Evolutionary conservation across 108 stramenopile genomes (phyloP), one percentile per base, ranked within the genome.

Genomic region (Stephanodiscus triporus): DNA sequence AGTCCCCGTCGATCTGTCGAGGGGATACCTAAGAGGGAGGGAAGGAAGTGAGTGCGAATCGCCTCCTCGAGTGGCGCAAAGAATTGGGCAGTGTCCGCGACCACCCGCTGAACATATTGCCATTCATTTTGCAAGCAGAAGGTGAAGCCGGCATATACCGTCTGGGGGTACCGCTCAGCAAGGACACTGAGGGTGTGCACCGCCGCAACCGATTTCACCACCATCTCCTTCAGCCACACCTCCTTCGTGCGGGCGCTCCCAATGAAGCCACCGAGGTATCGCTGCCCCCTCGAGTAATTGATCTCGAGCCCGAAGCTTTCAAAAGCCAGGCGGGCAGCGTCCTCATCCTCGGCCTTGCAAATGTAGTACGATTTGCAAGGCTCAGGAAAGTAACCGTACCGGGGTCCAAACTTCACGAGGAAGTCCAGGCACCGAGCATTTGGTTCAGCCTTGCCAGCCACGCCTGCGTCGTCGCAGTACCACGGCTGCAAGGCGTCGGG

Each of bases 401-500:
- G 9, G 2, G 29, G 57, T 3, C 57, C 57, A 20, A 53, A 22
- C 20, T 53, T 26, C 19, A 22, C 20, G 5, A 53, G 51, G 51
- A 53, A 53, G 20, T 30, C 29, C 0, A 58, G 57, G 57, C 57
- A 58, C 6, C 30, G 4, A 29, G 57, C 57, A 14, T 30, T 58
- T 2, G 29, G 27, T 30, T 4, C 2, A 0, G 57, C 57, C 29
- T 58, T 30, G 17, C 70, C 81, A 14, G 63, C 81, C 9, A 62
- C 26, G 6, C 58, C 75, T 11, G 70, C 48, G 40, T 82, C 75
- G 27, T 82, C 76, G 81, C 48, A 77, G n/a, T n/a, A n/a, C n/a
- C n/a, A n/a, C n/a, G n/a, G n/a, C n/a, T n/a, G n/a, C n/a, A n/a
- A n/a, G 9, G 70, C 62, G 0, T 34, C 50, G 0, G 70, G 71